phyloP scores from a whole-genome alignment of 129 eudicot species.

The Rutidosis leptorrhynchoides region DNA sequence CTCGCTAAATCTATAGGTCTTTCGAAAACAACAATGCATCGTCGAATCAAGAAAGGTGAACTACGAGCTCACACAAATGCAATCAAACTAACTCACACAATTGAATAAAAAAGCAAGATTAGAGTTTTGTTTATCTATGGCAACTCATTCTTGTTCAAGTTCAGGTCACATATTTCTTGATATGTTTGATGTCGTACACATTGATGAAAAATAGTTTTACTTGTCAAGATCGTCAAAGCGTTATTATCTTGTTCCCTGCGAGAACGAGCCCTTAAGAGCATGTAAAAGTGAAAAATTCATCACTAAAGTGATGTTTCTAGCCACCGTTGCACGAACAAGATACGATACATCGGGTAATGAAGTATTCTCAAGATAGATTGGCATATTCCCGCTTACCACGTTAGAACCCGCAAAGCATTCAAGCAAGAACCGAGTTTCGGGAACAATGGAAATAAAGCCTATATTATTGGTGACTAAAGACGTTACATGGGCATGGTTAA shows the following conservation, averaged over 20 bases:
- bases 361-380: background rate
- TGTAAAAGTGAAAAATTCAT: background rate
- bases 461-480: background rate
- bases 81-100: background rate
- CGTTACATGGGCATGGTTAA: background rate
- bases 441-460: background rate
- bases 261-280: background rate
- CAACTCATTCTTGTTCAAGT: background rate
- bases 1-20: too few species aligned
- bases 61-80: too few species aligned
- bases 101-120: background rate
- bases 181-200: too few species aligned
- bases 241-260: background rate
- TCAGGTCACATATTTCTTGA: too few species aligned
- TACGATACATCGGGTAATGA: background rate
- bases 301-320: constrained; percentile 7
- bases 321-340: background rate
- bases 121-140: background rate
- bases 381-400: background rate
- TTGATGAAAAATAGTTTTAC: too few species aligned
- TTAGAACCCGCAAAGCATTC: constrained; percentile 5
- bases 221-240: too few species aligned
- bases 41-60: too few species aligned
- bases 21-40: too few species aligned
- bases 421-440: constrained; percentile 5